These are phyloP conservation scores for Tausonia pullulans DNA, from an alignment of 1,284 basidiomycete genomes.

Conservation along the genomic window DNA sequence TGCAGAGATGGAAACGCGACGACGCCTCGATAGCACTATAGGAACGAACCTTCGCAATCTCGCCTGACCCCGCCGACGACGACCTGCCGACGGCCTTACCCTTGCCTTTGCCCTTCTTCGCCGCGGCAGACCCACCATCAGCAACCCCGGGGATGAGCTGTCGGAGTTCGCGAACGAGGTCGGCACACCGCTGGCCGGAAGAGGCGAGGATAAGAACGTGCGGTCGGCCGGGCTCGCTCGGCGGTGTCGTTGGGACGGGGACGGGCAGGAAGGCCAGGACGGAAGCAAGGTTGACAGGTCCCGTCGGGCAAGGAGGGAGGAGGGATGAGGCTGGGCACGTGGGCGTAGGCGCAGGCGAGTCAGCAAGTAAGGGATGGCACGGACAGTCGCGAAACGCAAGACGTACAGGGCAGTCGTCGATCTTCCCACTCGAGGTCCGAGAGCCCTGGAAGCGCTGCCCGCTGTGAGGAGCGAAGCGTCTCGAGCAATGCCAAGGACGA, in stretches of 20 bases:
- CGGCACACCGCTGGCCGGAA: conserved; percentile 34
- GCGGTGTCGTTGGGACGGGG: conserved; percentile 1
- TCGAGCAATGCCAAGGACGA: neutral
- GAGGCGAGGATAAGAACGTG: conserved; percentile 31
- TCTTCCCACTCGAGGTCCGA: conserved; percentile 17
- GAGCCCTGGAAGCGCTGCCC: conserved; percentile 3
- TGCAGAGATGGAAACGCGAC: neutral
- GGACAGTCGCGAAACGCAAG: neutral
- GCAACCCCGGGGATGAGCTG: conserved; percentile 18
- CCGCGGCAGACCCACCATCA: neutral
- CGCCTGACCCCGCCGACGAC: conserved; percentile 21
- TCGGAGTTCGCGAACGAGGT: conserved; percentile 33
- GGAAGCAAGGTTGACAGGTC: neutral
- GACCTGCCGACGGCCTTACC: neutral
- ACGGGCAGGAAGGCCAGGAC: neutral
- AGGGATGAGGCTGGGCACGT: neutral
- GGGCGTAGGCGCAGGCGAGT: neutral
- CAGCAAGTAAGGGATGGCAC: neutral
- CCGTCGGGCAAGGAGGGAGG: neutral
- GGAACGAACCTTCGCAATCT: conserved; percentile 34
- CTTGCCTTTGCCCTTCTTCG: neutral
- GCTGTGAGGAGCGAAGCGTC: conserved; percentile 4
- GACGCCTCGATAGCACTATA: neutral
- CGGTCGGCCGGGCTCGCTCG: conserved; percentile 22
- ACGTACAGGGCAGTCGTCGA: conserved; percentile 13